Base-by-base conservation (phyloP, 805 yeast genomes). In the Schwanniomyces pseudopolymorphus region DNA sequence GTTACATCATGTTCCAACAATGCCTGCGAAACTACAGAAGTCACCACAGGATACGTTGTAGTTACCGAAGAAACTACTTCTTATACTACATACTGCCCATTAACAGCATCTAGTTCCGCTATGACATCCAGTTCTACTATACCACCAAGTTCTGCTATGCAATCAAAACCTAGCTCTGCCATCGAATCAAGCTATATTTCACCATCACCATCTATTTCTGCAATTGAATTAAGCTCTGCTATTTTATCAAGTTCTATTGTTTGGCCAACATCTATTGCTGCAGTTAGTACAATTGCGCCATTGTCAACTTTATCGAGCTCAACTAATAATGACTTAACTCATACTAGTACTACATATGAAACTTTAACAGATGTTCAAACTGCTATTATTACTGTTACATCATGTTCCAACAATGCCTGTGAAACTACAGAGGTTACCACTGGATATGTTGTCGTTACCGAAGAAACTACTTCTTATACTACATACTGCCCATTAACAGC, bases 371-470 rank as follows among this genome's bases (percentile, higher is more conserved):
- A 26, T 26, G 13, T 10, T 26, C n/a, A 26, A 26, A 26, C 28
- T 26, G 10, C 28, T 10, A 11, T 26, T 26, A 4, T 26, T 11
- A 26, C 65, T 49, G 51, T 60, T 51, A 60, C 65, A n/a, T 57
- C 61, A 24, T 62, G 66, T 51, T 45, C 55, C 21, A 54, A 61
- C 54, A 47, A 62, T 57, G 53, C 49, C 52, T 61, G 67, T 50
- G 38, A 49, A 24, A 45, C 42, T 16, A 27, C 46, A 33, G 53
- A 60, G 38, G 51, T 48, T 28, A 52, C 60, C 42, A 58, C 64
- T 43, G 63, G 62, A 49, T 25, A 55, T 17, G 54, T 61, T 54
- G 57, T 51, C 40, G 41, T 49, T 22, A 40, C 47, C 19, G 51
- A 46, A 24, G 44, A 43, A 17, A 50, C 44, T n/a, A 54, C 58